Evolutionary conservation across 306 rosid genomes (phyloP).

Genomic region (Ammopiptanthus mongolicus): DNA sequence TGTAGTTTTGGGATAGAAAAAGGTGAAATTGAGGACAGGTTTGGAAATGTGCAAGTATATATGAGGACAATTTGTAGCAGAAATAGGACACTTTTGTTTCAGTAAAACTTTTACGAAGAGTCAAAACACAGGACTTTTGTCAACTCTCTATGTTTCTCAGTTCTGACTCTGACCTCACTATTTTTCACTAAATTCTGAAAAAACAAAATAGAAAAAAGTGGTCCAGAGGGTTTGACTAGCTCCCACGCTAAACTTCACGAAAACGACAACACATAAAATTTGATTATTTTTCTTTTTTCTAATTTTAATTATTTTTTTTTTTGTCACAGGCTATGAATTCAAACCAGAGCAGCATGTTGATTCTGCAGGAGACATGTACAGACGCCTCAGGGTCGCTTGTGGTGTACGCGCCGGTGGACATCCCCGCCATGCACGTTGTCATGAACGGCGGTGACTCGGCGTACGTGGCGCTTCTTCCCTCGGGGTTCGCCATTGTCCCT

Average conservation of each 20-base stretch:
- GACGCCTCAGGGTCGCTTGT: conserved; percentile 87
- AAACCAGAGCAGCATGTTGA: conserved; percentile 92
- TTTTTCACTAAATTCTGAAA: background rate
- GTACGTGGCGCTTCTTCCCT: conserved; percentile 82
- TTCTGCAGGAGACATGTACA: conserved; percentile 81
- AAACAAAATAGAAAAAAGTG: background rate
- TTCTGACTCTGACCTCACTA: conserved; percentile 32
- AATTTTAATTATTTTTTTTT: background rate
- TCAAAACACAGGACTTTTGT: conserved; percentile 55
- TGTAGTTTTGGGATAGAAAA: conserved; percentile 2
- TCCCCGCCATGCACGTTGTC: conserved; percentile 90
- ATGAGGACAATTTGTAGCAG: conserved; percentile 36
- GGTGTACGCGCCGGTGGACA: conserved; percentile 97
- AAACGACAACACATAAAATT: conserved; percentile 16
- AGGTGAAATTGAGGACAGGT: conserved; percentile 34
- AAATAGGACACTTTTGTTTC: conserved; percentile 41
- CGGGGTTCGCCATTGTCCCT: conserved; percentile 75
- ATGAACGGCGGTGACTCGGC: conserved; percentile 97
- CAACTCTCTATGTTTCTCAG: conserved; percentile 34
- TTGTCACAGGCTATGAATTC: conserved; percentile 60
- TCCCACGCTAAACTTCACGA: background rate
- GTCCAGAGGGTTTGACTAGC: conserved; percentile 39
- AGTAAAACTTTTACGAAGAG: conserved; percentile 39
- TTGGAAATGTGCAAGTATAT: conserved; percentile 57
- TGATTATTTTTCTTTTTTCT: background rate